phyloP scores from a whole-genome alignment of 208 protist species.

The Angomonas ambiguus region DNA sequence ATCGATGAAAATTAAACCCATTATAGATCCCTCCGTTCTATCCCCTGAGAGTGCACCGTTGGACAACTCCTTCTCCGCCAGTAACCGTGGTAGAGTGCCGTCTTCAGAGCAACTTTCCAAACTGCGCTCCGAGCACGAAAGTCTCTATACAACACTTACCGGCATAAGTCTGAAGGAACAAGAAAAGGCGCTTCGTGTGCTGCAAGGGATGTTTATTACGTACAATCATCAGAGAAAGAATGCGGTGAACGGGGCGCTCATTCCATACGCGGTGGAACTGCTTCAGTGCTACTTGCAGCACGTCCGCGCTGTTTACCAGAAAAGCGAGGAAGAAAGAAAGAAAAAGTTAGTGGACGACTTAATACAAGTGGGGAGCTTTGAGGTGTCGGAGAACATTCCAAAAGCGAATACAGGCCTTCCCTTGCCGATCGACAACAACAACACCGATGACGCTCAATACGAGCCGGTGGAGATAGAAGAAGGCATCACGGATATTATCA shows the following conservation, averaged over 20 bases:
- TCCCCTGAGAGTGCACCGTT: too few species aligned
- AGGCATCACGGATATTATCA: constrained; percentile 41
- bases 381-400: constrained; percentile 5
- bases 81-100: constrained; percentile 26
- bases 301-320: constrained; percentile 50
- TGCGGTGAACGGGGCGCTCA: constrained; percentile 57
- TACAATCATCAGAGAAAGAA: constrained; percentile 68
- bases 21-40: background rate
- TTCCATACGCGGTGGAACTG: constrained; percentile 74
- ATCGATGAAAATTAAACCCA: too few species aligned
- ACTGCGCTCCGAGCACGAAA: background rate
- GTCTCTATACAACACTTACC: constrained; percentile 34
- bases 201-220: constrained; percentile 74
- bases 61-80: too few species aligned
- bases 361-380: background rate
- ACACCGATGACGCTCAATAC: background rate
- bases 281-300: constrained; percentile 84
- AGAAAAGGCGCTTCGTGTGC: constrained; percentile 71
- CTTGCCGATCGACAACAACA: constrained; percentile 5
- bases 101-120: constrained; percentile 37
- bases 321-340: background rate
- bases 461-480: constrained; percentile 12
- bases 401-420: constrained; percentile 2
- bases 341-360: background rate
- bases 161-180: constrained; percentile 79